A percentile compares a stretch with the other conserved stretches of the same genome.
phyloP scores from a whole-genome alignment of 225 moss, liverwort and hornwort species.

The Climacium dendroides region DNA sequence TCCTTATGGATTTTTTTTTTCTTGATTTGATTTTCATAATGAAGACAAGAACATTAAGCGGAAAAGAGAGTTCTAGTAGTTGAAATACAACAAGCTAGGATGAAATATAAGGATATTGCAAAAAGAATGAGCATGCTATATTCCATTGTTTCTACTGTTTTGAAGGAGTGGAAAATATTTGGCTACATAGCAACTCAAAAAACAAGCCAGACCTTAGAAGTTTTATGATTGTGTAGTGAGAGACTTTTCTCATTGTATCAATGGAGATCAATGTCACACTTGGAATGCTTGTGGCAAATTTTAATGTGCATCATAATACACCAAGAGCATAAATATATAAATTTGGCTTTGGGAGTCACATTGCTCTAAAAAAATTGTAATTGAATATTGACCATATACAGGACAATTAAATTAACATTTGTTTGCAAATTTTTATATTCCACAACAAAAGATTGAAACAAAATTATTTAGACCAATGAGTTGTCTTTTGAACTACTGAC shows the following conservation, averaged over 20 bases:
- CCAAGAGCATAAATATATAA: too few relatives aligned
- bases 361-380: too few relatives aligned
- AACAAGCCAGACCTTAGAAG: too few relatives aligned
- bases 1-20: fast-evolving
- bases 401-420: too few relatives aligned
- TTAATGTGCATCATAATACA: too few relatives aligned
- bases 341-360: too few relatives aligned
- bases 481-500: too few relatives aligned
- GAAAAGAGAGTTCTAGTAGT: background rate
- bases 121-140: background rate
- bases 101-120: background rate
- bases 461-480: too few relatives aligned
- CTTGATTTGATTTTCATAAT: fast-evolving
- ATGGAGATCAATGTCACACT: background rate
- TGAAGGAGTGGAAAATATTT: background rate
- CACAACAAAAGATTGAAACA: too few relatives aligned
- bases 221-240: fast-evolving
- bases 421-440: too few relatives aligned
- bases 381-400: too few relatives aligned
- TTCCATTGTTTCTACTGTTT: background rate
- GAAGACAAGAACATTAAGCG: background rate
- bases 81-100: background rate
- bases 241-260: background rate
- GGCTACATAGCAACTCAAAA: background rate
- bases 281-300: too few relatives aligned